Percentiles rank a stretch among this genome's conserved stretches.
phyloP scores from a whole-genome alignment of 2,329 filamentous ascomycete genomes.

The Verticillium longisporum region DNA sequence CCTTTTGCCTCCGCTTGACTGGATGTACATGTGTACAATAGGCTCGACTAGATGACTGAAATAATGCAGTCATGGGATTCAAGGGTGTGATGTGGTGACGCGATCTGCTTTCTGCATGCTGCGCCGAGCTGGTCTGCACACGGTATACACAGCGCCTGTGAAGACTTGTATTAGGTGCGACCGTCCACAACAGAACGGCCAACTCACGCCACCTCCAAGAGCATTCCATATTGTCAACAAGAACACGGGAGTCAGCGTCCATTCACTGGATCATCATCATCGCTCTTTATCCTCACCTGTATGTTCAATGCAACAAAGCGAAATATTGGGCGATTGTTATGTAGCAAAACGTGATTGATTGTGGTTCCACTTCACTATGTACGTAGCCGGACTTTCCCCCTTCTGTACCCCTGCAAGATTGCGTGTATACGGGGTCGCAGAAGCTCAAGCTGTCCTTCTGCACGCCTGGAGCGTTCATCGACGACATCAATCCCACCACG shows the following conservation, averaged over 20 bases:
- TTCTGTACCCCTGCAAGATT: background rate
- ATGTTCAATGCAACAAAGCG: background rate
- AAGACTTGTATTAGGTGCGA: too few relatives aligned
- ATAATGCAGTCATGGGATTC: background rate
- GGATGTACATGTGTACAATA: slow-evolving; percentile 50
- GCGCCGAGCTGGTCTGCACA: background rate
- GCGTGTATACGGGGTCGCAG: background rate
- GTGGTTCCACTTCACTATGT: background rate
- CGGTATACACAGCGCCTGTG: too few relatives aligned
- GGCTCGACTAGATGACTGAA: slow-evolving; percentile 37
- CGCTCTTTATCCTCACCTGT: background rate
- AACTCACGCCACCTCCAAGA: too few relatives aligned
- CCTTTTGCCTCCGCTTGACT: slow-evolving; percentile 35
- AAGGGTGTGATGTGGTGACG: background rate
- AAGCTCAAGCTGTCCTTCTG: slow-evolving; percentile 5
- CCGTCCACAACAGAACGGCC: too few relatives aligned
- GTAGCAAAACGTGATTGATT: background rate
- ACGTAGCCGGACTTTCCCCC: background rate
- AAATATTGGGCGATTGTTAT: background rate
- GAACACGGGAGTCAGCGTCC: background rate
- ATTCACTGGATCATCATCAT: background rate
- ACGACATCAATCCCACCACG: background rate
- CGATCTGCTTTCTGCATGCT: background rate
- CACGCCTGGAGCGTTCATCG: background rate
- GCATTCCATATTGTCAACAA: background rate